Percentiles rank a stretch among this genome's conserved stretches.
Conservation (phyloP, 805 yeast species). For the Yarrowia divulgata region DNA sequence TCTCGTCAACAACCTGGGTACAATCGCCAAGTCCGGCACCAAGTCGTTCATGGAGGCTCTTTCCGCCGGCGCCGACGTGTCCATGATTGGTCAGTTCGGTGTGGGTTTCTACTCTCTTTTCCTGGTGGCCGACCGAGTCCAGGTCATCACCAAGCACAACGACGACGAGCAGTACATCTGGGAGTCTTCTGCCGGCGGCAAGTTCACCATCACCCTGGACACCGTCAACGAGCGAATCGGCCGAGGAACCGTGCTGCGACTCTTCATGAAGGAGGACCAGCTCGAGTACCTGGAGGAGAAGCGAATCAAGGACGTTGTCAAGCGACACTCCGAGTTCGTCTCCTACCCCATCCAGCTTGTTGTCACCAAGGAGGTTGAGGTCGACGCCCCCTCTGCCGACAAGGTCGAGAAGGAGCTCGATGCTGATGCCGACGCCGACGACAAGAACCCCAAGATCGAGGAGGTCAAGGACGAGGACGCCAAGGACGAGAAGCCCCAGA, state of each 20-base stretch:
- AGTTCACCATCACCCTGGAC: constrained; percentile 94
- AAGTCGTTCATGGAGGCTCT: constrained; percentile 99
- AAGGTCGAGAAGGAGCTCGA: constrained; percentile 59
- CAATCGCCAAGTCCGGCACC: constrained; percentile 99
- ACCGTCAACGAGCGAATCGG: constrained; percentile 82
- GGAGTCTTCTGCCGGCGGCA: constrained; percentile 99
- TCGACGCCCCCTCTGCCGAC: constrained; percentile 90
- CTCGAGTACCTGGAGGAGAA: constrained; percentile 98
- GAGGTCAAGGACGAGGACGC: constrained; percentile 78
- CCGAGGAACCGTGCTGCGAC: constrained; percentile 95
- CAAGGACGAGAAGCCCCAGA: constrained; percentile 81
- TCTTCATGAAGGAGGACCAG: constrained; percentile 98
- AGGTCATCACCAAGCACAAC: constrained; percentile 97
- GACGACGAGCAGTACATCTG: constrained; percentile 99
- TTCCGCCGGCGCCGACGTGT: constrained; percentile 99
- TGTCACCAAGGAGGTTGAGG: constrained; percentile 98
- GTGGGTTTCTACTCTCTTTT: constrained; percentile 99
- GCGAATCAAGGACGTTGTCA: constrained; percentile 98
- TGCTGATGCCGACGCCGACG: constrained; percentile 59
- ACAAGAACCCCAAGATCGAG: constrained; percentile 75
- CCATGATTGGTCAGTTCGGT: constrained; percentile 99
- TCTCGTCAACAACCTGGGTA: constrained; percentile 98
- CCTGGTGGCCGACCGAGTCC: constrained; percentile 98
- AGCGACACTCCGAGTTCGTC: constrained; percentile 99
- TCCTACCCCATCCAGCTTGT: constrained; percentile 98